Evolutionary conservation across 495 filamentous ascomycete genomes (phyloP), one percentile per base, ranked within the genome.

Genomic region (Letharia lupina): DNA sequence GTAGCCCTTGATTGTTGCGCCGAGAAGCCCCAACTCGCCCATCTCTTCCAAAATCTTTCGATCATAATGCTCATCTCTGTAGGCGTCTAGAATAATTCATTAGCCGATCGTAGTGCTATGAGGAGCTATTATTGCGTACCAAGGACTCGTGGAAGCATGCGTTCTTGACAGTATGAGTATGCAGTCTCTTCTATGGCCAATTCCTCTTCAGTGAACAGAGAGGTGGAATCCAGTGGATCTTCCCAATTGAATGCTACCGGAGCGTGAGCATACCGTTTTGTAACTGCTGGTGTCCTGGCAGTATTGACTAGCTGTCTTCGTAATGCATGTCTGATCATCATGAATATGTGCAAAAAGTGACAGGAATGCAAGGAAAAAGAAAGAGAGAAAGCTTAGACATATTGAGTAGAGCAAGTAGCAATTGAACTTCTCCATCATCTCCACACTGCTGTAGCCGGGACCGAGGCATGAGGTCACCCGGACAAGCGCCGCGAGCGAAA

Each of bases 1-100:
- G 68, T 97, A 96, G 48, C 94, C 94, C 60, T 95, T 75, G 67
- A 98, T 94, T 42, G 88, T 96, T 58, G 94, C 89, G 41, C 94
- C 94, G 15, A 98, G 80, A 0, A 98, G 83, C 44, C 94, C 94
- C 20, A 98, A 78, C 70, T 96, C 91, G 65, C 94, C 94, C 94
- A 98, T 98, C 77, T 98, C 94, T 72, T 85, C 82, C 33, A 98
- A 83, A 59, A 98, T 96, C 65, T 86, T 84, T 63, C 83, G 83
- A 76, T 98, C 94, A 76, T 93, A 98, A 73, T 96, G 73, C 76
- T 98, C 94, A 67, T 93, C 88, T 69, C 94, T 85, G 78, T 97
- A 97, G 68, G 94, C 95, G 78, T 98, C 94, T 97, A 69, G 33
- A 31, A 62, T 44, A 39, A 20, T 23, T 15, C 45, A 40, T 65